These are phyloP conservation scores for Adansonia rubrostipa DNA, from an alignment of 441 rosid species.

Conservation along the genomic window DNA sequence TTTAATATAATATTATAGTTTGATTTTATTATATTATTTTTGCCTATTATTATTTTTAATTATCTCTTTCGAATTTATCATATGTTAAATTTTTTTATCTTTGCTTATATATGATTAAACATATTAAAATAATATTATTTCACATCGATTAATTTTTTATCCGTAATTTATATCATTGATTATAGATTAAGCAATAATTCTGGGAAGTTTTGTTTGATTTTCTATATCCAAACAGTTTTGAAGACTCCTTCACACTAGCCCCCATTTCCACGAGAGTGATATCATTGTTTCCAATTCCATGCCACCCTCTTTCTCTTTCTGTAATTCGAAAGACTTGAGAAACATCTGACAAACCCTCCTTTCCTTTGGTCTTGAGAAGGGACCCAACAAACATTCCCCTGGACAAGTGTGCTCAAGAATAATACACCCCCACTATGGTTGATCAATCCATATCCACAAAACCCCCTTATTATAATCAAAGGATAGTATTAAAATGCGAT, in stretches of 20 bases:
- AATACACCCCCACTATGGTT: conserved; percentile 51
- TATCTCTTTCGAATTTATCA: too few species aligned
- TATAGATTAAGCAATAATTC: too few species aligned
- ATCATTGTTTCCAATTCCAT: conserved; percentile 29
- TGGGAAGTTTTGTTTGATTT: not conserved
- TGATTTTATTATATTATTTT: too few species aligned
- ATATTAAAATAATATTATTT: too few species aligned
- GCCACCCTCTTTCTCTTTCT: not conserved
- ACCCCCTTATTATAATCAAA: too few species aligned
- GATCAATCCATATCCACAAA: conserved; percentile 40
- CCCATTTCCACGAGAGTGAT: conserved; percentile 27
- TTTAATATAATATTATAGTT: too few species aligned
- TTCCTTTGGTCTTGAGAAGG: conserved; percentile 28
- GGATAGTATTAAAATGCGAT: too few species aligned
- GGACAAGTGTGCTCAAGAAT: conserved; percentile 62
- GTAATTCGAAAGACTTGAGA: conserved; percentile 30
- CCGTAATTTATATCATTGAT: too few species aligned
- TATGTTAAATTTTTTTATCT: too few species aligned
- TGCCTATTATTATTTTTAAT: too few species aligned
- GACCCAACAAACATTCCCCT: conserved; percentile 80
- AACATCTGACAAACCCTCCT: conserved; percentile 43
- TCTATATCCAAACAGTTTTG: conserved; percentile 30
- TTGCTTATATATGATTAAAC: too few species aligned
- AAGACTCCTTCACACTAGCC: not conserved
- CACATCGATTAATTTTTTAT: too few species aligned